Conservation (phyloP, 129 eudicot genomes). For the Flaveria linearis region DNA sequence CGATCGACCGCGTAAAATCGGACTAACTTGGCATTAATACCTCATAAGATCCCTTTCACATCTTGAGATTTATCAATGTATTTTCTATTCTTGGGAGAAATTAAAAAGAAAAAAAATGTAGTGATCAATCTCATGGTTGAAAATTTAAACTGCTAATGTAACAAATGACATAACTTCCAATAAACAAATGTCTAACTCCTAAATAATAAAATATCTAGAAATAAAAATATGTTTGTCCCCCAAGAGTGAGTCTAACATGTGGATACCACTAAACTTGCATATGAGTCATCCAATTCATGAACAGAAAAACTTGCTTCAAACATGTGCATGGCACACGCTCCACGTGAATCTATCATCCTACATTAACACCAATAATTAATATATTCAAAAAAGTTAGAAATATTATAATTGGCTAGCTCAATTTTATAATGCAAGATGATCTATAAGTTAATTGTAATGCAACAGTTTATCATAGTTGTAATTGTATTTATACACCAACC, state of each 20-base stretch:
- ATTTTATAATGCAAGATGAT: constrained; percentile 8
- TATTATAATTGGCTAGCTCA: neutral
- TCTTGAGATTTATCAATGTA: neutral
- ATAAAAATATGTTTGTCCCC: neutral
- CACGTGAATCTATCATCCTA: constrained; percentile 14
- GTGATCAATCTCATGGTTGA: neutral
- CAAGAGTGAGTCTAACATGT: constrained; percentile 11
- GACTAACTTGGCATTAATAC: neutral
- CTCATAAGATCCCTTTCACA: neutral
- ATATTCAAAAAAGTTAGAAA: neutral
- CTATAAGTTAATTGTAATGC: neutral
- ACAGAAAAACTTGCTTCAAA: constrained; percentile 1
- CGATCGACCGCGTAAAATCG: neutral
- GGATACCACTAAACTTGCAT: constrained; percentile 12
- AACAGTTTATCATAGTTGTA: neutral
- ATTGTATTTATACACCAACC: constrained; percentile 24
- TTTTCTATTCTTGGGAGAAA: neutral
- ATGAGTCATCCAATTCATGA: neutral
- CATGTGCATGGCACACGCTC: constrained; percentile 33
- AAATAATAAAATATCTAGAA: constrained; percentile 1
- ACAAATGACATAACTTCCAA: constrained; percentile 8
- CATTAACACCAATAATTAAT: neutral
- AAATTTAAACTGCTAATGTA: neutral
- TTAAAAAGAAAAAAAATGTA: neutral
- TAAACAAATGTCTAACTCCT: neutral